These are phyloP conservation scores for Leonotis leonurus DNA, from an alignment of 257 asterid species.

Conservation along the genomic window DNA sequence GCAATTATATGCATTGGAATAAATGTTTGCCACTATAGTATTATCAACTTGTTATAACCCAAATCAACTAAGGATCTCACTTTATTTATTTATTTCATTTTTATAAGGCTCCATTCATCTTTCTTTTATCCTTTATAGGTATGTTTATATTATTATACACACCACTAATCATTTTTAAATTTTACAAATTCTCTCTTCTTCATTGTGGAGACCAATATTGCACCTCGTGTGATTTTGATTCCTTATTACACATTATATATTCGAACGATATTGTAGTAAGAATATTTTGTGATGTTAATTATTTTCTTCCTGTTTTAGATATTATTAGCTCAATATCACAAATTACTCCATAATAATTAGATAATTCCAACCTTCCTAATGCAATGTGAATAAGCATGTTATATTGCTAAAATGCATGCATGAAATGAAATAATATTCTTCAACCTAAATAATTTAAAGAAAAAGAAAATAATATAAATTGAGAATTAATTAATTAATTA, in stretches of 20 bases:
- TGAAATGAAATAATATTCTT: too few species aligned
- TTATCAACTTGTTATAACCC: conserved; percentile 2
- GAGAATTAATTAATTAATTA: background rate
- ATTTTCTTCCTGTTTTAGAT: background rate
- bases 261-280: too few species aligned
- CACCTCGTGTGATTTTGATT: background rate
- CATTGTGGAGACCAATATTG: background rate
- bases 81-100: background rate
- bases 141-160: background rate
- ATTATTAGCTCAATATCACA: too few species aligned
- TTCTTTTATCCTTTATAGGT: too few species aligned
- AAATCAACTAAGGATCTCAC: conserved; percentile 14
- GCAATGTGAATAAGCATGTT: too few species aligned
- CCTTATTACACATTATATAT: too few species aligned
- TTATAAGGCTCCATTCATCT: background rate
- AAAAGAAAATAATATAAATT: too few species aligned
- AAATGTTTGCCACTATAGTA: background rate
- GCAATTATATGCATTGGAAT: conserved; percentile 13
- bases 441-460: background rate
- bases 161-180: background rate
- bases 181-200: background rate
- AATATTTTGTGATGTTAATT: too few species aligned
- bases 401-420: too few species aligned
- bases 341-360: too few species aligned
- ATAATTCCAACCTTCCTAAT: too few species aligned